Conservation (phyloP, 1,284 basidiomycete genomes). For the Ganoderma meredithae region DNA sequence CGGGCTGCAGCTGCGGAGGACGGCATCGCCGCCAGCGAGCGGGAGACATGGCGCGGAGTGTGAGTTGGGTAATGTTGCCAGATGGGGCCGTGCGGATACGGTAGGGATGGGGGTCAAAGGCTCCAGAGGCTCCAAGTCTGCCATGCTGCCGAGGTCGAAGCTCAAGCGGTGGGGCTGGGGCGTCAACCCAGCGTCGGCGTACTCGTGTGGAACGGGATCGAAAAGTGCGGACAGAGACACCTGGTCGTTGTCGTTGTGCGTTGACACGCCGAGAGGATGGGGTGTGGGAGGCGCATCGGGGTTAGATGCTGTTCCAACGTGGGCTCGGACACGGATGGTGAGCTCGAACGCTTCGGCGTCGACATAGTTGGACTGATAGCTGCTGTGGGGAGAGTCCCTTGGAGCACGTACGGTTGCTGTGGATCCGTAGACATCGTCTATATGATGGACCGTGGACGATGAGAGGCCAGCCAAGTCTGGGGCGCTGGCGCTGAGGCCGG, state of each 20-base stretch:
- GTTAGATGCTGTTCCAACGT: neutral
- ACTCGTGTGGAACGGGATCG: conserved; percentile 6
- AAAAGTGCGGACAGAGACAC: conserved; percentile 12
- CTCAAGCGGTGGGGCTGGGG: conserved; percentile 8
- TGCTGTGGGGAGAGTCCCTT: neutral
- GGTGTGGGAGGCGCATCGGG: neutral
- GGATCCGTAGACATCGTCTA: neutral
- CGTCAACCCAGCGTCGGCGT: neutral
- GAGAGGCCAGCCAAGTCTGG: neutral
- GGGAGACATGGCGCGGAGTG: neutral
- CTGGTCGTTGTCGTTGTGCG: conserved; percentile 5
- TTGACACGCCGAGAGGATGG: neutral
- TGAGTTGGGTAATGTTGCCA: neutral
- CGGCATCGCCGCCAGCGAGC: neutral
- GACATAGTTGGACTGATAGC: too few relatives aligned
- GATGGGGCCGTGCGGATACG: neutral
- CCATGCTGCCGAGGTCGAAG: neutral
- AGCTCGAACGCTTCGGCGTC: neutral
- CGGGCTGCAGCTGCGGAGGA: neutral
- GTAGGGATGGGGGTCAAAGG: neutral
- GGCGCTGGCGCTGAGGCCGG: neutral
- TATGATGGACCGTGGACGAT: neutral
- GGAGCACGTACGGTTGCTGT: neutral
- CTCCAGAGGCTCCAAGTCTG: neutral
- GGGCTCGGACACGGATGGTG: neutral